Percentiles rank a stretch among this genome's conserved stretches.
Evolutionary conservation across 345 rosid genomes (phyloP).

Genomic region (Orychophragmus violaceus): DNA sequence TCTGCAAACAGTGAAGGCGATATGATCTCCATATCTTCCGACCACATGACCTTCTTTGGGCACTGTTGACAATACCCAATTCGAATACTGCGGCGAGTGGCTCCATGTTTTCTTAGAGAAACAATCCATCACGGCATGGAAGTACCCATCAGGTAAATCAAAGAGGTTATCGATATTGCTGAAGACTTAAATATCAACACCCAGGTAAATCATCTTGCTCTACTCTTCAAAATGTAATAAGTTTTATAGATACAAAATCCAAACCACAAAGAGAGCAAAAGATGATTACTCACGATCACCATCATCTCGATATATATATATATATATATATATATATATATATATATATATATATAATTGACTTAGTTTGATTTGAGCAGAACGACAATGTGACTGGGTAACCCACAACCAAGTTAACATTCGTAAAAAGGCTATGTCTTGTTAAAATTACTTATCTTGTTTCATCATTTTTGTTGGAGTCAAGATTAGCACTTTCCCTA

Average conservation of each 20-base stretch:
- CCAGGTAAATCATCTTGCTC: constrained; percentile 74
- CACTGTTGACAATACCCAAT: constrained; percentile 82
- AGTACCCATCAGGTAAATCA: constrained; percentile 50
- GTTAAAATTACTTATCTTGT: too few species aligned
- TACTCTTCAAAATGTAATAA: constrained; percentile 54
- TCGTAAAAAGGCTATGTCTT: too few species aligned
- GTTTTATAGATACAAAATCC: background rate
- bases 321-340: too few species aligned
- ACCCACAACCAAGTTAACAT: too few species aligned
- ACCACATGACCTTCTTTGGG: constrained; percentile 49
- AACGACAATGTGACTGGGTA: too few species aligned
- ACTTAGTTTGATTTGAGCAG: too few species aligned
- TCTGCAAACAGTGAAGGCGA: constrained; percentile 73
- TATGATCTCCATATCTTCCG: constrained; percentile 57
- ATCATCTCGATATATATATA: too few species aligned
- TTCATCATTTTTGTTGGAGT: too few species aligned
- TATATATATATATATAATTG: too few species aligned
- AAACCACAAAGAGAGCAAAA: too few species aligned
- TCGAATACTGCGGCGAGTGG: constrained; percentile 47
- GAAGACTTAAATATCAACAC: constrained; percentile 76
- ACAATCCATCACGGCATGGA: constrained; percentile 78
- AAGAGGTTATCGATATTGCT: constrained; percentile 69
- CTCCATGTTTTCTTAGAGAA: constrained; percentile 78
- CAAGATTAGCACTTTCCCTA: too few species aligned
- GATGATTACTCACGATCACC: too few species aligned